Base-by-base conservation (phyloP, 2,329 filamentous ascomycete genomes). In the Hymenoscyphus infarciens region DNA sequence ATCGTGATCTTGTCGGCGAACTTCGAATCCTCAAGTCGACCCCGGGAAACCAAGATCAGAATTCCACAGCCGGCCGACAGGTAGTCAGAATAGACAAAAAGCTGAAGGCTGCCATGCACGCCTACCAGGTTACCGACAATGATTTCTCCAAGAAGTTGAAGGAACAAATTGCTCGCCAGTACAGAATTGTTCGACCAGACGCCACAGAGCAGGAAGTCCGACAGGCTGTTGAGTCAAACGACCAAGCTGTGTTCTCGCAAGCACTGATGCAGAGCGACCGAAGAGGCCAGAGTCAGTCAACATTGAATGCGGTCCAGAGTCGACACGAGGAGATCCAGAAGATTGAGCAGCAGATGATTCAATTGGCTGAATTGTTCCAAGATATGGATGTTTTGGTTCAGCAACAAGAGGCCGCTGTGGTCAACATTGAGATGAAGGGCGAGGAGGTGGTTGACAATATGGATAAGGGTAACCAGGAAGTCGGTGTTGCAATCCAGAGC, bases 331-430 rank as follows among this genome's bases (percentile, higher is more conserved):
- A 91, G 52, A 90, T 99, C 69, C 86, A 92, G 77, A 94, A 96
- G 82, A 97, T 98, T 73, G 92, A 97, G 80, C 82, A 85, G 73
- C 90, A 96, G 74, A 90, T 98, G 84, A 86, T 91, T 11, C 90
- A 97, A 77, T 82, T 99, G 62, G 86, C 90, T 5, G 86, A 95
- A 76, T 81, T 98, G 61, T 96, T 97, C 85, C 86, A 92, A 74
- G 89, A 97, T 69, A 88, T 98, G 79, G 91, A 97, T 69, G 87
- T 87, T 35, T 81, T 96, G 57, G 88, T 98, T 64, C 83, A 92
- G 39, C 87, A 96, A 79, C 94, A 98, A 76, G 93, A 97, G 71
- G 87, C 84, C 16, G 83, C 89, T 33, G 86, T 98, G 39, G 80
- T 83, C 67, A 85, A 91, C 69, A 96, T 98, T 71, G 92, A 97